Percentiles rank a stretch among this genome's conserved stretches.
Conservation (phyloP, 192 early-diverging fungal genomes). For the Rhizoclosmatium sp. region DNA sequence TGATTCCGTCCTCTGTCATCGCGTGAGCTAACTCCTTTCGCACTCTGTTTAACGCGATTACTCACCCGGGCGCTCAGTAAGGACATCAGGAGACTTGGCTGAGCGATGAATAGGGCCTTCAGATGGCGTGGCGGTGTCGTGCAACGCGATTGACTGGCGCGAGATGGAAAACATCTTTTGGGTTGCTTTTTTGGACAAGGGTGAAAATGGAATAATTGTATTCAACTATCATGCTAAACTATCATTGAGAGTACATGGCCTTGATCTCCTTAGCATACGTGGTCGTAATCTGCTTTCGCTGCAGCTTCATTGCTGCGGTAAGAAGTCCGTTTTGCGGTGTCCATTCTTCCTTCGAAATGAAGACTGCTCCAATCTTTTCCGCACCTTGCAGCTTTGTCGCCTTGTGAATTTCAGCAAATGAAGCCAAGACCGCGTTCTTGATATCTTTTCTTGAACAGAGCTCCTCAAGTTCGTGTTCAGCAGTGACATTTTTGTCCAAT, state of each 20-base stretch:
- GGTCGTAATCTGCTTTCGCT: conserved; percentile 79
- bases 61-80: conserved; percentile 1
- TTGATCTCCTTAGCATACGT: conserved; percentile 55
- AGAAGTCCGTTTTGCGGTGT: conserved; percentile 83
- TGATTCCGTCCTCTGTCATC: conserved; percentile 72
- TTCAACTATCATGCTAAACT: not conserved
- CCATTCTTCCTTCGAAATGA: conserved; percentile 83
- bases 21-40: no score
- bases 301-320: conserved; percentile 93
- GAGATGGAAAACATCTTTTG: conserved; percentile 49
- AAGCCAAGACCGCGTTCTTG: conserved; percentile 57
- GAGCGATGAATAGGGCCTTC: conserved; percentile 6
- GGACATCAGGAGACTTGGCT: not conserved
- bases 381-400: conserved; percentile 70
- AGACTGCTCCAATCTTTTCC: conserved; percentile 74
- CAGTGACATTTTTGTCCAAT: conserved; percentile 23
- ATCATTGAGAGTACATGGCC: conserved; percentile 8
- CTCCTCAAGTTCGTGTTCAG: conserved; percentile 58
- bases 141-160: not conserved
- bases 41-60: not conserved
- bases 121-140: not conserved
- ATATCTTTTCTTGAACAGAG: conserved; percentile 40
- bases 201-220: not conserved
- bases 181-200: not conserved
- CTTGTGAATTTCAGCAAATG: conserved; percentile 67